These are phyloP conservation scores for Elsinoe ampelina DNA, from an alignment of 2,329 filamentous ascomycete species.

Conservation along the genomic window DNA sequence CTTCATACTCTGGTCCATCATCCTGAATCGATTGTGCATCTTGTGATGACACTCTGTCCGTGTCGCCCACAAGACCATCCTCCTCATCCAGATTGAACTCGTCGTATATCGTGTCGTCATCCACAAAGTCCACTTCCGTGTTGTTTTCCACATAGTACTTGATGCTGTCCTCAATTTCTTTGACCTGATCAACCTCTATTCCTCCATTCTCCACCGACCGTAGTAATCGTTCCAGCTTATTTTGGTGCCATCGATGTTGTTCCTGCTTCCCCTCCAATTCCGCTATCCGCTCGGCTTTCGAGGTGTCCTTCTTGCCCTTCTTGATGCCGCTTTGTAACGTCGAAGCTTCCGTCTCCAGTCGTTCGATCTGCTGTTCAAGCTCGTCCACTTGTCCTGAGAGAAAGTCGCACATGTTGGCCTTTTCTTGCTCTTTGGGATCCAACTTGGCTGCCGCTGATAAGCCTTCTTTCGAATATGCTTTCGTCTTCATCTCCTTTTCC, in stretches of 20 bases:
- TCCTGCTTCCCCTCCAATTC: slow-evolving; percentile 79
- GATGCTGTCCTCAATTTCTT: slow-evolving; percentile 82
- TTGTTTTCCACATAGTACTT: slow-evolving; percentile 91
- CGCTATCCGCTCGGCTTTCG: slow-evolving; percentile 78
- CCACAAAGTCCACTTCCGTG: slow-evolving; percentile 78
- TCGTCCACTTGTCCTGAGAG: slow-evolving; percentile 80
- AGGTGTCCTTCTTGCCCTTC: slow-evolving; percentile 80
- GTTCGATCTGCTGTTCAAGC: slow-evolving; percentile 86
- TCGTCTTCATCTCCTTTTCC: slow-evolving; percentile 99
- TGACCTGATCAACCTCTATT: slow-evolving; percentile 78
- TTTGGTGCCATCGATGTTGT: slow-evolving; percentile 92
- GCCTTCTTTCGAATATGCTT: slow-evolving; percentile 97
- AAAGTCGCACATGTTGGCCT: slow-evolving; percentile 80
- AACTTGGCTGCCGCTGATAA: slow-evolving; percentile 83
- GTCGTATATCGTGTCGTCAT: slow-evolving; percentile 92
- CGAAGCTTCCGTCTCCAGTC: slow-evolving; percentile 82
- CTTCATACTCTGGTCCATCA: slow-evolving; percentile 55
- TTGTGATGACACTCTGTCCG: slow-evolving; percentile 87
- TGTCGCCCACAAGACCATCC: slow-evolving; percentile 70
- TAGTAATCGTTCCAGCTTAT: slow-evolving; percentile 82
- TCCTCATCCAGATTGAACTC: slow-evolving; percentile 88
- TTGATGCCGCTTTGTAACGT: slow-evolving; percentile 80
- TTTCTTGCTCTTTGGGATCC: slow-evolving; percentile 96
- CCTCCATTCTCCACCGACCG: slow-evolving; percentile 87
- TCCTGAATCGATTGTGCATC: slow-evolving; percentile 89